Evolutionary conservation across 805 yeast species (phyloP).

Genomic region (Wickerhamiella slavikovae): DNA sequence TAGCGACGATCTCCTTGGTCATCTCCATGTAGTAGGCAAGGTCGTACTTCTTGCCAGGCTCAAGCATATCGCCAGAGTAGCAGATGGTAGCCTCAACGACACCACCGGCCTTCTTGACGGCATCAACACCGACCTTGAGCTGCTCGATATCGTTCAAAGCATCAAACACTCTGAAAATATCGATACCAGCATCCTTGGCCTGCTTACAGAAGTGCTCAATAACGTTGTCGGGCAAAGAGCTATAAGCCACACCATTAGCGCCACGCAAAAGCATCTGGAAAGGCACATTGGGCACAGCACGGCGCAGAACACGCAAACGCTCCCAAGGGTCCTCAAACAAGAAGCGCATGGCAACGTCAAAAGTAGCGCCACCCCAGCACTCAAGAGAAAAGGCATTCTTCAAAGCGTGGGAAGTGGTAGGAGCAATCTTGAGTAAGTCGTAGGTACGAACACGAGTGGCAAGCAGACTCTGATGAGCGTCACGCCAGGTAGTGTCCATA

Average conservation of each 20-base stretch:
- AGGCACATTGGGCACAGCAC: conserved; percentile 90
- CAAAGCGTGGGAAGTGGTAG: conserved; percentile 78
- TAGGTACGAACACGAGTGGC: conserved; percentile 96
- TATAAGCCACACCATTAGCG: conserved; percentile 97
- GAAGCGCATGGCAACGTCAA: conserved; percentile 97
- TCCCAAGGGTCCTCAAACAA: conserved; percentile 98
- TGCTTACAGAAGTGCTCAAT: conserved; percentile 90
- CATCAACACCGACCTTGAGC: conserved; percentile 91
- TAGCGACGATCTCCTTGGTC: conserved; percentile 61
- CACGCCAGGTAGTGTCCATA: conserved; percentile 99
- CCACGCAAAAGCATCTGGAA: conserved; percentile 99
- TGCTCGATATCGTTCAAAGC: conserved; percentile 94
- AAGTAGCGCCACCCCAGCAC: conserved; percentile 99
- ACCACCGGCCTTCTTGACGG: conserved; percentile 96
- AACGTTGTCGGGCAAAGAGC: conserved; percentile 95
- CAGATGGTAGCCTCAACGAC: conserved; percentile 97
- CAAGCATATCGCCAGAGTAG: conserved; percentile 97
- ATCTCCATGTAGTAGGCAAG: conserved; percentile 69
- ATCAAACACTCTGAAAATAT: conserved; percentile 93
- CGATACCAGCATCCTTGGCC: conserved; percentile 93
- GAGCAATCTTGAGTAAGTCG: conserved; percentile 81
- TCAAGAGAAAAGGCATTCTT: conserved; percentile 85
- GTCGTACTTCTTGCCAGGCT: conserved; percentile 89
- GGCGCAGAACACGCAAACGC: conserved; percentile 71
- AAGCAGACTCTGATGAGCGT: conserved; percentile 92